Base-by-base conservation (phyloP, 169 alveolate genomes). In the Plasmodium reichenowi region DNA sequence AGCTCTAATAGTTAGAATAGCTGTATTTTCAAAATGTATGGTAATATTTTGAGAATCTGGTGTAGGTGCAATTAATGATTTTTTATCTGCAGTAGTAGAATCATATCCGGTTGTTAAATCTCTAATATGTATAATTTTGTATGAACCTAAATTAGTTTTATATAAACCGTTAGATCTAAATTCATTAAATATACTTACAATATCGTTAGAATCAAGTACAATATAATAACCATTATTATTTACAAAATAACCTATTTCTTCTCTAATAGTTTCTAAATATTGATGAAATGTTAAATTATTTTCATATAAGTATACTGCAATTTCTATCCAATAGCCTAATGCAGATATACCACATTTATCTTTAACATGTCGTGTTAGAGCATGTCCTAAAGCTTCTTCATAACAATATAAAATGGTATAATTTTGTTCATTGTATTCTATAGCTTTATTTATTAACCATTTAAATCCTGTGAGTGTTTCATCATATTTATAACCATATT, bases 301-400 rank as follows among this genome's bases (percentile, higher is more conserved):
- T 70, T 72, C 92, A 73, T 93, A 91, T 78, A 78, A 78, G 45
- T 87, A 78, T n/a, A 83, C 91, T 48, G 95, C 94, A 29, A 93
- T 67, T 88, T 95, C 93, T 45, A 91, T 71, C 80, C 93, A 71
- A 20, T 92, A 94, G 13, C 94, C 94, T 38, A 97, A 95, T n/a
- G 98, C 97, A 43, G 95, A 63, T 29, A 96, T 89, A 47, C 97
- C 97, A 86, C 95, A 96, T 68, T 95, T 94, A 88, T 95, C 97
- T 54, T 92, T 88, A 1, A 93, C 96, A 13, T 80, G 70, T 26
- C 47, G 48, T 45, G 95, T 90, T 43, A 89, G 56, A 6, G 94
- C 94, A 71, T 94, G 95, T 26, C 97, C 95, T 85, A 95, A 67
- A 12, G 96, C 96, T 83, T 93, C 97, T 71, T 95, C 96, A 93